A percentile compares a stretch with the other conserved stretches of the same genome.
These are phyloP conservation scores for Aspergillus biplanus DNA, from an alignment of 495 filamentous ascomycete genomes.

Conservation along the genomic window DNA sequence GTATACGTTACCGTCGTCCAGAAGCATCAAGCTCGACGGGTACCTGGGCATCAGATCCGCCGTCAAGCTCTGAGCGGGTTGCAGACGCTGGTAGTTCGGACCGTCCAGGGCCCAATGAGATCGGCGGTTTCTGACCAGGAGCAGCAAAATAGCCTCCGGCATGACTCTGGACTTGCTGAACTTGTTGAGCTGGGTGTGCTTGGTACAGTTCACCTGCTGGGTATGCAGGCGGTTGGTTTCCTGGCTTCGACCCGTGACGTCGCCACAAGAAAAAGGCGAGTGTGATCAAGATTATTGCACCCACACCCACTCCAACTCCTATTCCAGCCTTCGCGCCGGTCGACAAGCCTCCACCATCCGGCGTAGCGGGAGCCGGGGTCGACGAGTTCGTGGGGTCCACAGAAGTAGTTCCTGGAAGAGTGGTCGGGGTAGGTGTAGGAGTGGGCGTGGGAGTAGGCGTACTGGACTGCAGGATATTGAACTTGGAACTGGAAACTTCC, in stretches of 20 bases:
- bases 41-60: not conserved
- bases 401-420: not conserved
- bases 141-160: not conserved
- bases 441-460: not conserved
- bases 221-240: not conserved
- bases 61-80: not conserved
- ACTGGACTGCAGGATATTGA: slow-evolving; percentile 7
- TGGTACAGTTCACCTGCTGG: not conserved
- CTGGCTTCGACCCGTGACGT: not conserved
- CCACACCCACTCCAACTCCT: slow-evolving; percentile 10
- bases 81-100: not conserved
- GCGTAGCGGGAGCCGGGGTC: not conserved
- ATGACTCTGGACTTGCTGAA: not conserved
- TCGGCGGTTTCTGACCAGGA: not conserved
- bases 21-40: not conserved
- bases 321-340: slow-evolving; percentile 18
- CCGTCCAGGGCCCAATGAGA: not conserved
- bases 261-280: slow-evolving; percentile 8
- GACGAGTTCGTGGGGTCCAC: too few species aligned
- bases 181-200: not conserved
- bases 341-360: not conserved
- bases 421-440: not conserved
- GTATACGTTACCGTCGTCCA: not conserved
- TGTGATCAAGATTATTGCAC: slow-evolving; percentile 2
- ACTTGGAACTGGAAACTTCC: slow-evolving; percentile 15